A percentile compares a stretch with the other conserved stretches of the same genome.
Conservation (phyloP, 805 yeast species). For the Metschnikowia santaceciliae region DNA sequence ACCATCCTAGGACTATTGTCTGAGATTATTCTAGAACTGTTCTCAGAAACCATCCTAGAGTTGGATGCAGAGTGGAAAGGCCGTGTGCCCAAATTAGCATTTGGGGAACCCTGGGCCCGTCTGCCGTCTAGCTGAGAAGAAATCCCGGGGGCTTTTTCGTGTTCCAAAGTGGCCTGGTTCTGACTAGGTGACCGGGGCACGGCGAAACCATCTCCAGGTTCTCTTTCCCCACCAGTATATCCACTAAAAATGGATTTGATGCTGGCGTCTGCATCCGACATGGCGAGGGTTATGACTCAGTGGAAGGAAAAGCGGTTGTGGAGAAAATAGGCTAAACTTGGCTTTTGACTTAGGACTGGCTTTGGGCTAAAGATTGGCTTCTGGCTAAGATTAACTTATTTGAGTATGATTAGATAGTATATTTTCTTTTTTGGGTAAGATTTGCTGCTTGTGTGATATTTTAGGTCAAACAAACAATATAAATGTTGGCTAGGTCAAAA, state of each 20-base stretch:
- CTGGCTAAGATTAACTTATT: too few relatives aligned
- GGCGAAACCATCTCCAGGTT: background rate
- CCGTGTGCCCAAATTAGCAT: background rate
- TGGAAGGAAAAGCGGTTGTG: background rate
- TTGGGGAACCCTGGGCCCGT: background rate
- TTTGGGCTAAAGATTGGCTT: background rate
- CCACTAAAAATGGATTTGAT: constrained; percentile 38
- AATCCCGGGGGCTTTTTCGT: background rate
- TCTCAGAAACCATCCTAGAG: background rate
- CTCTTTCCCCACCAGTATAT: constrained; percentile 8
- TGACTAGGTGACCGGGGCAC: background rate
- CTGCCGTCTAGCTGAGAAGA: background rate
- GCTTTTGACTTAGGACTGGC: background rate
- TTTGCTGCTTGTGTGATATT: background rate
- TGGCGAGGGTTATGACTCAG: constrained; percentile 7
- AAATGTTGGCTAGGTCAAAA: background rate
- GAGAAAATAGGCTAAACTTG: background rate
- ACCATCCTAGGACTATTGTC: background rate
- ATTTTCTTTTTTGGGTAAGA: too few relatives aligned
- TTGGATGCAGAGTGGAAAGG: background rate
- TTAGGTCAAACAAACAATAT: background rate
- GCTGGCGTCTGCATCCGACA: constrained; percentile 44
- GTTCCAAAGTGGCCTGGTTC: background rate
- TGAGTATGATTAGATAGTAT: too few relatives aligned
- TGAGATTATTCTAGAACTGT: background rate